Evolutionary conservation across 352 stramenopile species (phyloP), one percentile per base, ranked within the genome.

Genomic region (Phytopythium helicoides): DNA sequence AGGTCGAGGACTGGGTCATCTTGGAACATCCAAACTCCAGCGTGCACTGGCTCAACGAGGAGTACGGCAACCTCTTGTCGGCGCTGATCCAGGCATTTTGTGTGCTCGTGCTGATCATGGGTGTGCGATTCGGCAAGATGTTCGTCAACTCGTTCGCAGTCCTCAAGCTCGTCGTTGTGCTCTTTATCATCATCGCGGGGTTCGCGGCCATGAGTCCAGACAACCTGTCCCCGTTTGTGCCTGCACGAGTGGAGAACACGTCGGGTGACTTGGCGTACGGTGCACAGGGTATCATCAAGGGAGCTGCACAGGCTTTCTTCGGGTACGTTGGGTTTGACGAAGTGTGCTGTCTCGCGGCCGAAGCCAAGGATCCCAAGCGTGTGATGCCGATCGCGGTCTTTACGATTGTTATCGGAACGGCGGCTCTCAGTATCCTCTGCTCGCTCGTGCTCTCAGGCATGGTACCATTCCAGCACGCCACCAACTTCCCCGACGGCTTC

Each of bases 171-270:
- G 47, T 61, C 23, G 66, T 97, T 25, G 83, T 97, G 10, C 47
- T 78, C 15, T 95, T 97, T 60, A 97, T 97, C 76, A 92, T 86
- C 45, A 59, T 91, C 33, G 83, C 72, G 19, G 89, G 86, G 2
- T 92, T 95, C 45, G 59, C 68, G 10, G 66, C 90, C 19, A 87
- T 90, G 46, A 58, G 92, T 50, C 10, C 57, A 1, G 62, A 73
- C 3, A 96, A 97, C 57, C 54, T 97, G 34, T 71, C 59, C 8
- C 89, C 88, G 19, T 92, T 96, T 39, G 21, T 71, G 25, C 37
- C n/a, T n/a, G n/a, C n/a, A n/a, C n/a, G n/a, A n/a, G n/a, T n/a
- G n/a, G n/a, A n/a, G n/a, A n/a, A n/a, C n/a, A n/a, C n/a, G n/a
- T n/a, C n/a, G n/a, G n/a, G n/a, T n/a, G n/a, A n/a, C n/a, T n/a